Conservation (phyloP, 2,329 filamentous ascomycete genomes). For the Clarireedia homoeocarpa region DNA sequence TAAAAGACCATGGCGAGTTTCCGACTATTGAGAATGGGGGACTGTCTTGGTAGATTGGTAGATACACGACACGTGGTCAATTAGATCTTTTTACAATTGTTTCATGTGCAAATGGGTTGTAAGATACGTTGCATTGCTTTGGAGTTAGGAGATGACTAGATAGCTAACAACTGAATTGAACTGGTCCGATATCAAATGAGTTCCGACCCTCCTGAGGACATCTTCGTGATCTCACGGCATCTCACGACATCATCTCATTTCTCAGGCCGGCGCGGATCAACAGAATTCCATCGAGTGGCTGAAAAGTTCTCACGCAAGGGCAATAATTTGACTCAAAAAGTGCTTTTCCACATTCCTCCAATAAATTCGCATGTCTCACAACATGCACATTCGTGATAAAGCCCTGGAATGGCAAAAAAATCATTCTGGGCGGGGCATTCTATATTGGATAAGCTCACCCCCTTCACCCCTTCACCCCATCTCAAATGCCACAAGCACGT, state of each 20-base stretch:
- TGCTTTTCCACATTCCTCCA: background rate
- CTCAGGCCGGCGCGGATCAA: background rate
- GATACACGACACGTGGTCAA: background rate
- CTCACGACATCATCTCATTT: background rate
- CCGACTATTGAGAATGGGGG: constrained; percentile 4
- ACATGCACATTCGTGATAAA: too few relatives aligned
- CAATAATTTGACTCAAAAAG: background rate
- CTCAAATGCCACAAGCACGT: background rate
- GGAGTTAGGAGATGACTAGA: background rate
- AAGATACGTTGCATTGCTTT: background rate
- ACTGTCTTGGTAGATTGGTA: constrained; percentile 3
- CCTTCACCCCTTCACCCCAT: too few relatives aligned
- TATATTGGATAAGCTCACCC: too few relatives aligned
- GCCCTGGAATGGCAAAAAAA: too few relatives aligned
- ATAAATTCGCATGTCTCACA: background rate
- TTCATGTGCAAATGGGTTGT: background rate
- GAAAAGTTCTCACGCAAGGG: background rate
- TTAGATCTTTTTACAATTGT: constrained; percentile 1
- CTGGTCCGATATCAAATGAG: too few relatives aligned
- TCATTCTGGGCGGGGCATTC: too few relatives aligned
- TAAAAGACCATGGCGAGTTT: constrained; percentile 1
- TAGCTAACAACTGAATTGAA: too few relatives aligned
- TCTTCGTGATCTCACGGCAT: background rate
- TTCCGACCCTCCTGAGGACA: too few relatives aligned
- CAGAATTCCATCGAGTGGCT: background rate